A percentile compares a stretch with the other conserved stretches of the same genome.
Evolutionary conservation across 202 grass and related monocot species (phyloP).

Genomic region (Saccharum hybrid): DNA sequence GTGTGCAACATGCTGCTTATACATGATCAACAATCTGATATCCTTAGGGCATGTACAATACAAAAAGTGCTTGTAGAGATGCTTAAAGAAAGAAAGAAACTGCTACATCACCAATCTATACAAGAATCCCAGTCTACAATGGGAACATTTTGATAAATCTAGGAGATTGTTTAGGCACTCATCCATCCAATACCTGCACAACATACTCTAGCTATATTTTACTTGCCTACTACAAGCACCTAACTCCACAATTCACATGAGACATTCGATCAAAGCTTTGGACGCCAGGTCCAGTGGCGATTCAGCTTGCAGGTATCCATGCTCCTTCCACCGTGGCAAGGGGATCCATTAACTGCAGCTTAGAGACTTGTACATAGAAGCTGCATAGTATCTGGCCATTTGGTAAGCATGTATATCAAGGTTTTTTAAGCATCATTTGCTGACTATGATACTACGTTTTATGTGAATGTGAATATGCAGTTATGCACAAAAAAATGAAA

Average conservation of each 20-base stretch:
- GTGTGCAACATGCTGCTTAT: background rate
- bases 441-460: background rate
- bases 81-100: background rate
- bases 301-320: no score
- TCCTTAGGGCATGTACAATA: background rate
- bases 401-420: background rate
- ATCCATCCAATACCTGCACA: background rate
- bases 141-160: background rate
- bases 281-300: background rate
- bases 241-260: background rate
- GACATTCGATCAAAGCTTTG: background rate
- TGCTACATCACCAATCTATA: background rate
- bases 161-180: background rate
- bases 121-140: background rate
- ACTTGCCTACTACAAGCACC: background rate
- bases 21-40: conserved; percentile 27
- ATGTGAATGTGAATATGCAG: background rate
- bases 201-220: background rate
- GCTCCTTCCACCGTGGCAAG: no score
- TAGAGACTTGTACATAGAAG: background rate
- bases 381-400: background rate
- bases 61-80: background rate
- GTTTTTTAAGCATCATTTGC: background rate
- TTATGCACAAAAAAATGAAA: background rate
- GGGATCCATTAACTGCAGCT: no score